Evolutionary conservation across 306 rosid genomes (phyloP), one percentile per base, ranked within the genome.

Genomic region (Myrica gale): DNA sequence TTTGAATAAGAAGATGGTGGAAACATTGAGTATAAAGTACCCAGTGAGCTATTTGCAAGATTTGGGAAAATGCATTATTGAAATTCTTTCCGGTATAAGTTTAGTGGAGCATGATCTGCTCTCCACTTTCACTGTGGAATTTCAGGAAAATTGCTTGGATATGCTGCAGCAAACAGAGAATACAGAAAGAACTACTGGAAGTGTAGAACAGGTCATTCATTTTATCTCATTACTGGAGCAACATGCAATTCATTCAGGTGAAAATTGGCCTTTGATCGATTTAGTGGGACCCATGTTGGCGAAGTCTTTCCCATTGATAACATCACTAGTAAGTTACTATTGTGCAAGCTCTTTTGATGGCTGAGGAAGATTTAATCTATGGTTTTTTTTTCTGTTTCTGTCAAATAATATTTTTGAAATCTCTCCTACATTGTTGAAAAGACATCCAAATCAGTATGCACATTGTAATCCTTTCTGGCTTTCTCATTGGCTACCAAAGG

Each of bases 221-320:
- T 89, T 92, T 78, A 84, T 95, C 80, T 69, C 80, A 72, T 84
- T 87, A 85, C 83, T 95, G 76, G 96, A 88, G 83, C 87, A 88
- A 78, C 89, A 81, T 82, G 88, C 96, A 10, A 72, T 82, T 82
- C 83, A 78, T 78, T 82, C 78, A 84, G 89, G 89, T 90, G 92
- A 80, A 87, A 82, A 77, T 81, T 95, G 98, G 98, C 96, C 96
- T 20, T 80, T 95, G 93, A 86, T 70, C 65, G 84, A 71, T 78
- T 71, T 94, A 75, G 93, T 95, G 26, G 98, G 98, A 87, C 98
- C 98, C 53, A 83, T 83, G 85, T 74, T 95, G 85, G 87, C 90
- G 0, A 87, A 85, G 74, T 88, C 86, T 74, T 95, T 95, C 82
- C 79, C 92, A 6, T 47, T 76, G 79, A 92, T 95, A 82, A 80